A percentile compares a stretch with the other conserved stretches of the same genome.
Evolutionary conservation across 148 eudicot species (phyloP).

Genomic region (Vaccinium darrowii): DNA sequence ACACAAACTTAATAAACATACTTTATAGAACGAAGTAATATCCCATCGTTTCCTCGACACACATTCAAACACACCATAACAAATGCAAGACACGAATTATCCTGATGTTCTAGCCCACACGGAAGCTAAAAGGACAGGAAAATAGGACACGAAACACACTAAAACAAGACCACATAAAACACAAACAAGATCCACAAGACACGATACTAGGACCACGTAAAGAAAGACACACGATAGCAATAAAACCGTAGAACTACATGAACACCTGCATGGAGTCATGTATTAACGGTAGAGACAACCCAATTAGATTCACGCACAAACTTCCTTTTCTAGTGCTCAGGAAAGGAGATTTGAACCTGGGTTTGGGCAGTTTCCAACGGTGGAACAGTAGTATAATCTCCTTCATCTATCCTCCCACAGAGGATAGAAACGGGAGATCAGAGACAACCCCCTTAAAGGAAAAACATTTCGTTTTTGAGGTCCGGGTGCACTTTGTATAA

Average conservation of each 20-base stretch:
- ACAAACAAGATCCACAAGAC: not conserved
- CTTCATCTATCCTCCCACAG: not conserved
- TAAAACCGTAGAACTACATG: not conserved
- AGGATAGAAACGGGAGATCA: not conserved
- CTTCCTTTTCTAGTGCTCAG: slow-evolving; percentile 1
- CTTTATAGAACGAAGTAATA: not conserved
- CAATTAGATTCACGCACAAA: slow-evolving; percentile 12
- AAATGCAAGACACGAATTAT: not conserved
- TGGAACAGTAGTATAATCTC: not conserved
- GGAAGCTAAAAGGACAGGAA: slow-evolving; percentile 1
- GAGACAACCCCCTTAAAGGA: not conserved
- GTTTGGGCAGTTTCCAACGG: not conserved
- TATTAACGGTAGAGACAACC: not conserved
- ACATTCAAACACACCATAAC: not conserved
- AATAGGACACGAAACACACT: not conserved
- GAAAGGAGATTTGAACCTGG: slow-evolving; percentile 6
- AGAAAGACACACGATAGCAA: not conserved
- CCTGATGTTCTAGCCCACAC: not conserved
- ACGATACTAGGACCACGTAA: not conserved
- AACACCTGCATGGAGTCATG: not conserved
- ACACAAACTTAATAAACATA: not conserved
- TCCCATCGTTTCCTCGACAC: not conserved
- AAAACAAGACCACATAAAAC: not conserved
- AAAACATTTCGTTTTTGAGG: not conserved
- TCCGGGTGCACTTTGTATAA: not conserved